Percentiles rank a stretch among this genome's conserved stretches.
Evolutionary conservation across 306 rosid species (phyloP).

Genomic region (Fragaria nilgerrensis): DNA sequence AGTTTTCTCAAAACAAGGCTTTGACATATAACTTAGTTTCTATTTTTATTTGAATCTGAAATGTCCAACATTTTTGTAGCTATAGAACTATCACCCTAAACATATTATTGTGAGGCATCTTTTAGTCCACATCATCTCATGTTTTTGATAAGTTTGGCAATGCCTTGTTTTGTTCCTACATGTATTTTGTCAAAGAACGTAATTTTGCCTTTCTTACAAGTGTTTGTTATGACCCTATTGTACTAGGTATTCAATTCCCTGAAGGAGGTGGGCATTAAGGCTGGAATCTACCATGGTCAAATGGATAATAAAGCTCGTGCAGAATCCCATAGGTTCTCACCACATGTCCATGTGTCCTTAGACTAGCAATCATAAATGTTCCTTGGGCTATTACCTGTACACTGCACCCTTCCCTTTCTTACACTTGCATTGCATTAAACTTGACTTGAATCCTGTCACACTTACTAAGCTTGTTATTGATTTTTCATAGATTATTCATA

Average conservation of each 20-base stretch:
- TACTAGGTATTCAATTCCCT: conserved; percentile 61
- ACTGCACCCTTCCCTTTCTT: conserved; percentile 12
- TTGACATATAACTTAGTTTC: not conserved
- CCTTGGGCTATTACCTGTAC: conserved; percentile 17
- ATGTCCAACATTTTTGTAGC: not conserved
- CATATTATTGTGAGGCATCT: not conserved
- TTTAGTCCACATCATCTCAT: conserved; percentile 2
- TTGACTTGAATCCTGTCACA: conserved; percentile 18
- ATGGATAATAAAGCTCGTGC: conserved; percentile 68
- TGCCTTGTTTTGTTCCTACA: conserved; percentile 11
- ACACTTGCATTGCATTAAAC: not conserved
- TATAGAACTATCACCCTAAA: conserved; percentile 1
- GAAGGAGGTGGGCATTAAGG: conserved; percentile 57
- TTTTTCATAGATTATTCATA: conserved; percentile 63
- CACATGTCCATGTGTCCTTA: conserved; percentile 23
- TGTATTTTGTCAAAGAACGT: conserved; percentile 19
- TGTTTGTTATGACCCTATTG: conserved; percentile 23
- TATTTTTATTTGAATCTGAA: not conserved
- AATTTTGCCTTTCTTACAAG: not conserved
- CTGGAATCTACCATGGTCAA: conserved; percentile 81
- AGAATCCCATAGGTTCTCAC: conserved; percentile 76
- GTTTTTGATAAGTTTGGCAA: conserved; percentile 11
- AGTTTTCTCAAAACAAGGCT: not conserved
- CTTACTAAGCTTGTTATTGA: conserved; percentile 21
- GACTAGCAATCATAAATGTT: conserved; percentile 23